Conservation (phyloP, 2,329 filamentous ascomycete species). For the Mariannaea elegans region DNA sequence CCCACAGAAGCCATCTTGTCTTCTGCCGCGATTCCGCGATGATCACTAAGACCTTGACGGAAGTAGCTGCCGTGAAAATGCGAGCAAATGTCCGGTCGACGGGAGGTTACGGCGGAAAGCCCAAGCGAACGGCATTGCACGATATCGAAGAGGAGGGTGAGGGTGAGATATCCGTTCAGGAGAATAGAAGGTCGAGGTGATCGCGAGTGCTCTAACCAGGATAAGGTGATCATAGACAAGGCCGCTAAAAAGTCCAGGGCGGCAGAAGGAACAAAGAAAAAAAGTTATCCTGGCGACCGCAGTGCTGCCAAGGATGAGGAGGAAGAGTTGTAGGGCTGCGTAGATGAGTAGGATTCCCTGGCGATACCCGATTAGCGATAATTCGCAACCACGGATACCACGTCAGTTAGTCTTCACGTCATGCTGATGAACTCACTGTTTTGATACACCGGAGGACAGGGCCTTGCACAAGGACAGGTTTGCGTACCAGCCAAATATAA, state of each 20-base stretch:
- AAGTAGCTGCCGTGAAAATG: conserved; percentile 11
- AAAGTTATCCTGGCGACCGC: background rate
- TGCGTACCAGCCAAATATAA: conserved; percentile 1
- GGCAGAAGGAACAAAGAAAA: background rate
- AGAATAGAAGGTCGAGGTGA: conserved; percentile 31
- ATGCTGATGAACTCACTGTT: background rate
- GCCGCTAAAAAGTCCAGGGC: background rate
- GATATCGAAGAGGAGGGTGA: conserved; percentile 26
- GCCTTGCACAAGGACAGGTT: background rate
- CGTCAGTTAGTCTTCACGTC: too few species aligned
- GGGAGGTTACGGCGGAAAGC: background rate
- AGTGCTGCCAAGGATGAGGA: background rate
- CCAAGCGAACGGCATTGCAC: conserved; percentile 20
- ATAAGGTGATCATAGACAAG: background rate
- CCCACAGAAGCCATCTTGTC: conserved; percentile 1
- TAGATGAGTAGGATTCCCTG: too few species aligned
- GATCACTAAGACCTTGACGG: conserved; percentile 16
- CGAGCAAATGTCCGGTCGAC: conserved; percentile 30
- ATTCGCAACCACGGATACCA: too few species aligned
- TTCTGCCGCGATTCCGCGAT: background rate
- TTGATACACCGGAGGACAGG: background rate
- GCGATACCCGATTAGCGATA: too few species aligned
- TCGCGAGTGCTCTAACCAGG: conserved; percentile 31
- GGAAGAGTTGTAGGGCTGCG: background rate
- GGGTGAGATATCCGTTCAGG: conserved; percentile 25